phyloP scores from a whole-genome alignment of 2,329 filamentous ascomycete species.

The Geosmithia putterillii region DNA sequence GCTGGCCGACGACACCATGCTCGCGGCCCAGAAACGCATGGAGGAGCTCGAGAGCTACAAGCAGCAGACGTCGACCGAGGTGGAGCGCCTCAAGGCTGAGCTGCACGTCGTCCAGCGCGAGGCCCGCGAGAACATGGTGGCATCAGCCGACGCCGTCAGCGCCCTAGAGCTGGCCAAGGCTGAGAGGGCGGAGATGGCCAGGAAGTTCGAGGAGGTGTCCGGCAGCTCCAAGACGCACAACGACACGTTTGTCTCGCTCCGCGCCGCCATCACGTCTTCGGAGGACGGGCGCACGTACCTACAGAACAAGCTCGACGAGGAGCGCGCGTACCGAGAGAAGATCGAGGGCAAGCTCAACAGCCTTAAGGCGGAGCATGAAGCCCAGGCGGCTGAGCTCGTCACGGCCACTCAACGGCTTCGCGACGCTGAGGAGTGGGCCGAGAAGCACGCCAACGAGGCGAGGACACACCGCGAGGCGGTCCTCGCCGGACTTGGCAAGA shows the following conservation, averaged over 20 bases:
- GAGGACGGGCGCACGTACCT: conserved; percentile 63
- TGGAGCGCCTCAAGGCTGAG: conserved; percentile 76
- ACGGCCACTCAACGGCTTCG: conserved; percentile 59
- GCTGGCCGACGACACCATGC: conserved; percentile 77
- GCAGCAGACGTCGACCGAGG: conserved; percentile 71
- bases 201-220: conserved; percentile 54
- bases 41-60: conserved; percentile 73
- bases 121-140: conserved; percentile 69
- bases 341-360: conserved; percentile 65
- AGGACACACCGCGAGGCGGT: conserved; percentile 74
- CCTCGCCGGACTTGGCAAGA: conserved; percentile 68
- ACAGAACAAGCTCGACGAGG: conserved; percentile 73
- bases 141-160: conserved; percentile 63
- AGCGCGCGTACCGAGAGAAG: conserved; percentile 62
- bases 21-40: conserved; percentile 72
- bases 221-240: conserved; percentile 58
- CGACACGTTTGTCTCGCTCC: conserved; percentile 60
- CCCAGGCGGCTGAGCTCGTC: conserved; percentile 65
- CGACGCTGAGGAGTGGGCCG: conserved; percentile 79
- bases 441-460: conserved; percentile 80
- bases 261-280: conserved; percentile 67
- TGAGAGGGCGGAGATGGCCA: conserved; percentile 71
- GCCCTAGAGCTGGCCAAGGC: conserved; percentile 63
- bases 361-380: conserved; percentile 73
- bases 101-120: conserved; percentile 69